Base-by-base conservation (phyloP, 345 rosid species). In the Orychophragmus violaceus region DNA sequence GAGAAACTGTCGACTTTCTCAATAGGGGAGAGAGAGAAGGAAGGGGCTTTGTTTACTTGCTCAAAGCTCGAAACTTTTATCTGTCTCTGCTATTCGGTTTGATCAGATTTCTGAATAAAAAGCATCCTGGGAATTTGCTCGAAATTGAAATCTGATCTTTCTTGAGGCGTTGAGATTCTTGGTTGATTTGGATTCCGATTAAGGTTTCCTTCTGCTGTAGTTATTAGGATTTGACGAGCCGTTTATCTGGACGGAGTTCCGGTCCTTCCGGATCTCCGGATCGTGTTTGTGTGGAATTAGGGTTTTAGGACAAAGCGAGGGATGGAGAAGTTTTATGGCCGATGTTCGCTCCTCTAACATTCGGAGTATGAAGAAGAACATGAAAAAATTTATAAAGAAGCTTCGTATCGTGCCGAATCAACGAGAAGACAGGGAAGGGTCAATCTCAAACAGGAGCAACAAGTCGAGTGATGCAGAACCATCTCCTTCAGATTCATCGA, bases 381-480 rank as follows among this genome's bases (percentile, higher is more conserved):
- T 93, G 97, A 93, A 85, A 94, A 89, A 87, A 49, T 55, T 93
- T 71, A 82, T 93, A 19, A 93, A 93, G 86, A 93, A 87, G 81
- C 83, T 93, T n/a, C 97, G 85, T 69, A 77, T 83, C 33, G 59
- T 58, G 80, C 64, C 93, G 2, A 85, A 81, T 76, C 96, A 82
- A 51, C 76, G 85, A 21, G 90, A 86, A 23, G 81, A 78, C 44
- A 73, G 77, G 44, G 87, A 85, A 71, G 90, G 87, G 21, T 84
- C 91, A 27, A 66, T 76, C 66, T 90, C 95, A 30, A 82, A 83
- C 17, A 82, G 76, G 74, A 78, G 80, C 45, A 77, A 74, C 32
- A 82, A 80, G 81, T 70, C 89, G n/a, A 67, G 46, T n/a, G 82
- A 79, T 50, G 71, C 59, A 56, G 71, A 80, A 55, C 68, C 83